phyloP scores from a whole-genome alignment of 768 basidiomycete species.

The Hydnum rufescens region DNA sequence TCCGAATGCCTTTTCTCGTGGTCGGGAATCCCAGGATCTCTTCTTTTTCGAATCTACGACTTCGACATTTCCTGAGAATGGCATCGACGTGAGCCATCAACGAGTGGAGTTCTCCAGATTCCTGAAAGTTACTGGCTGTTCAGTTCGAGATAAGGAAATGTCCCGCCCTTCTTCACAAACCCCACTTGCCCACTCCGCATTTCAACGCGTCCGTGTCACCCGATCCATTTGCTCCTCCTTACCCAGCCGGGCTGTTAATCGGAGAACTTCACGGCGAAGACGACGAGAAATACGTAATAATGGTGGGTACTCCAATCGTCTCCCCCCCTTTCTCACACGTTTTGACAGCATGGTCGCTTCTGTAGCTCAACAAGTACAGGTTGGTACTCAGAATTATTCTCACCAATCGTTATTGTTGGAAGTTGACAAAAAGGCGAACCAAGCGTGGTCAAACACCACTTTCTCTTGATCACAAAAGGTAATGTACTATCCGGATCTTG shows the following conservation, averaged over 20 bases:
- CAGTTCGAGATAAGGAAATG: slow-evolving; percentile 80
- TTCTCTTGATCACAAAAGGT: slow-evolving; percentile 79
- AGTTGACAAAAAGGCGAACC: background rate
- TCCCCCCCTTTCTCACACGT: no score
- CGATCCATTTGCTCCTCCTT: slow-evolving; percentile 79
- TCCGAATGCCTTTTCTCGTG: slow-evolving; percentile 14
- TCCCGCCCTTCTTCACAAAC: slow-evolving; percentile 69
- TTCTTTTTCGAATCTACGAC: slow-evolving; percentile 62
- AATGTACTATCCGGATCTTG: slow-evolving; percentile 8
- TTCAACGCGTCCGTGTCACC: slow-evolving; percentile 18
- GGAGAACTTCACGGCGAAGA: slow-evolving; percentile 54
- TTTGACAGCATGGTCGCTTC: no score
- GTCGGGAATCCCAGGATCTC: slow-evolving; percentile 42
- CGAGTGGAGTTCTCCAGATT: background rate
- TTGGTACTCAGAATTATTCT: slow-evolving; percentile 37
- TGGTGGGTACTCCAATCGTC: slow-evolving; percentile 32
- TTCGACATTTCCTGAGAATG: slow-evolving; percentile 37
- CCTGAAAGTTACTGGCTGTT: background rate
- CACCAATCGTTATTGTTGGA: background rate
- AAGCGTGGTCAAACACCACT: slow-evolving; percentile 65
- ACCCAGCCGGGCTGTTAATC: slow-evolving; percentile 51
- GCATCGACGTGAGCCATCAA: slow-evolving; percentile 34
- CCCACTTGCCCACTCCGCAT: slow-evolving; percentile 27
- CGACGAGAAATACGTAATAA: slow-evolving; percentile 37
- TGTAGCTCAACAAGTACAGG: slow-evolving; percentile 21